Evolutionary conservation across 1,139 yeast genomes (phyloP), one percentile per base, ranked within the genome.

Genomic region (Suhomyces anneliseae): DNA sequence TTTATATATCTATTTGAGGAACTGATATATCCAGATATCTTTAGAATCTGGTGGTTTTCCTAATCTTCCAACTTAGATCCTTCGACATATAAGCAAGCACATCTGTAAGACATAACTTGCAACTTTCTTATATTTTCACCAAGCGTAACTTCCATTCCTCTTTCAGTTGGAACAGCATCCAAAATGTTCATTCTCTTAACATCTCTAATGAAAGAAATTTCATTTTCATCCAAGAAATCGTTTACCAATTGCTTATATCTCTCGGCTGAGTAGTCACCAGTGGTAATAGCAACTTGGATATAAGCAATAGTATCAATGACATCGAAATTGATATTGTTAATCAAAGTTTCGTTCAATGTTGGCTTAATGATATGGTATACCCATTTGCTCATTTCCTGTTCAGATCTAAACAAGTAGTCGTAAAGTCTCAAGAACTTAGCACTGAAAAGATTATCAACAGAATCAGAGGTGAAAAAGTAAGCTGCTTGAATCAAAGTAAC

Each of bases 401-500:
- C 63, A 40, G 57, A 52, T 33, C 63, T 61, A 42, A 79, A 71
- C 46, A 82, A 58, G 51, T 74, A 66, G 48, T 70, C 67, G 58
- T 79, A 68, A 14, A 87, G 61, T 11, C 73, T 67, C 45, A 87
- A 65, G 54, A 82, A 85, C 44, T 84, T 76, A 10, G 74, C 57
- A 46, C 77, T 82, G 48, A 81, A 72, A 6, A 72, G 68, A 29
- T 60, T 59, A 48, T 74, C 79, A 31, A 68, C 76, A 1, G 76
- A 66, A 6, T 78, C 78, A 2, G 76, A 65, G 33, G 70, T 71
- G 62, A 82, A 84, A 49, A 79, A 75, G 38, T 68, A 66, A 0
- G 86, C 76, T 8, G 82, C 82, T 49, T 83, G 79, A 46, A 76
- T 70, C 45, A 83, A 64, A 0, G 81, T 67, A 36, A 82, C 57